Percentiles rank a stretch among this genome's conserved stretches.
These are phyloP conservation scores for Ganoderma boninense DNA, from an alignment of 1,284 basidiomycete species.

Conservation along the genomic window DNA sequence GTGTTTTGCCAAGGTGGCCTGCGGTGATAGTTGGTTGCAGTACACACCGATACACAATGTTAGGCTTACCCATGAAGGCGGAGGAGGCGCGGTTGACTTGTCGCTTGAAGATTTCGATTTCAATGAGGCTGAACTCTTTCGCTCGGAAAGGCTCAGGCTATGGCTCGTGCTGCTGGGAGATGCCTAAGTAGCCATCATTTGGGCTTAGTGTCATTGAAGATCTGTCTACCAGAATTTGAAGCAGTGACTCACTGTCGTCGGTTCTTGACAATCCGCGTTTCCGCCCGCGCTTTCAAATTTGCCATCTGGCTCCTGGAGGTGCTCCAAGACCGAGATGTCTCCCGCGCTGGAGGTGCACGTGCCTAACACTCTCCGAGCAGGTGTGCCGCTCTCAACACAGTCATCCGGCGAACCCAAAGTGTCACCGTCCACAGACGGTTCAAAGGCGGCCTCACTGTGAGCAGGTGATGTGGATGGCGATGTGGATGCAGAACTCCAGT, in stretches of 20 bases:
- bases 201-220: background rate
- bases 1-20: background rate
- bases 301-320: background rate
- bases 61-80: background rate
- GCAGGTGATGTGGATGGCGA: background rate
- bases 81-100: background rate
- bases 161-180: background rate
- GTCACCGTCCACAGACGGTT: background rate
- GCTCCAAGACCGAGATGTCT: background rate
- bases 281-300: background rate
- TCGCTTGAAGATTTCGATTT: background rate
- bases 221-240: background rate
- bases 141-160: background rate
- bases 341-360: background rate
- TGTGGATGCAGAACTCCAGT: background rate
- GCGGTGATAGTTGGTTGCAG: background rate
- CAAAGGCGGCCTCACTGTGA: background rate
- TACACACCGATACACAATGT: background rate
- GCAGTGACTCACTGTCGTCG: background rate
- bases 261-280: background rate
- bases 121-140: background rate
- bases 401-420: constrained; percentile 1
- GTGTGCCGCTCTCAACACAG: background rate
- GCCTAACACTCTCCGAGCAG: background rate
- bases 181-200: background rate